Conservation (phyloP, 225 moss, liverwort and hornwort genomes). For the Rhytidiadelphus loreus region DNA sequence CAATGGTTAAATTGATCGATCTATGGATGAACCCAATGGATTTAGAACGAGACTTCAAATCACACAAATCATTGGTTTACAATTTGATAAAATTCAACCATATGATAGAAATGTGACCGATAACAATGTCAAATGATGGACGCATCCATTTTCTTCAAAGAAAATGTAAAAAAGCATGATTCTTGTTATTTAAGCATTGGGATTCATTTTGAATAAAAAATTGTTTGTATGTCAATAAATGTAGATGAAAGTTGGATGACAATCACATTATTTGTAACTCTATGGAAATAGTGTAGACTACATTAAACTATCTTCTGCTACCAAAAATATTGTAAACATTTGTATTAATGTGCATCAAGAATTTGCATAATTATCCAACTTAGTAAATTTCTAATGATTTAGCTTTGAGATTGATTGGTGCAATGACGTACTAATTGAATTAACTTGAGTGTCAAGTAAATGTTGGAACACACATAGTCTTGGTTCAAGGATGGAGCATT, state of each 20-base stretch:
- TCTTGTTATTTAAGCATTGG: neutral
- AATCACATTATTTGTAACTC: neutral
- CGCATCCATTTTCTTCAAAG: neutral
- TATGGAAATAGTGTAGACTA: neutral
- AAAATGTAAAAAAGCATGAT: neutral
- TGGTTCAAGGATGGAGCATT: neutral
- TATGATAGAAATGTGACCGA: fast-evolving
- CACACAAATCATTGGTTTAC: too few species aligned
- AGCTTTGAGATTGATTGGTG: fast-evolving
- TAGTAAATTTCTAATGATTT: neutral
- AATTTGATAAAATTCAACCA: too few species aligned
- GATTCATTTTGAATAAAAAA: neutral
- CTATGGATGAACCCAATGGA: too few species aligned
- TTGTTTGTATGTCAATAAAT: neutral
- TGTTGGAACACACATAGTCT: neutral
- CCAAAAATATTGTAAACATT: too few species aligned
- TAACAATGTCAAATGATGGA: neutral
- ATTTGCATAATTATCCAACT: neutral
- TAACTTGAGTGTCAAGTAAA: neutral
- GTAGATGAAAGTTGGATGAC: neutral
- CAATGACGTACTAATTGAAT: neutral
- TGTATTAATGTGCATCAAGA: neutral
- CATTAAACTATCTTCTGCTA: too few species aligned
- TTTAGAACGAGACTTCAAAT: too few species aligned
- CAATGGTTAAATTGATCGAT: too few species aligned